A percentile compares a stretch with the other conserved stretches of the same genome.
Conservation (phyloP, 2,329 filamentous ascomycete genomes). For the Hypoxylon sp. region DNA sequence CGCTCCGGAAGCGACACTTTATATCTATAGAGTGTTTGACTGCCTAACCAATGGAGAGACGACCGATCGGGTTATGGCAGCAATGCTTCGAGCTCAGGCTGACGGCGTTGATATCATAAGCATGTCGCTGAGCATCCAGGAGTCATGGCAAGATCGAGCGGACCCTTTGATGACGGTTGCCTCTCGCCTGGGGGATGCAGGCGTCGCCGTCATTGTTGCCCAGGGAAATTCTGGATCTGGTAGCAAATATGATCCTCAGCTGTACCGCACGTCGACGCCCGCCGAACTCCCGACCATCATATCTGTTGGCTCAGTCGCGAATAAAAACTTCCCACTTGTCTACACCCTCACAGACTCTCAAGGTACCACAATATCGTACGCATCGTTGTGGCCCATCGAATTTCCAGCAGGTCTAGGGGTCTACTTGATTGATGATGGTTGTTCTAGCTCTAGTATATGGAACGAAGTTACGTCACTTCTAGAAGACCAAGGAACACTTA, state of each 20-base stretch:
- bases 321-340: constrained; percentile 36
- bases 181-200: constrained; percentile 28
- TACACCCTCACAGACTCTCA: constrained; percentile 39
- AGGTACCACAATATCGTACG: constrained; percentile 35
- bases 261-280: constrained; percentile 37
- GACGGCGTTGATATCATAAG: constrained; percentile 50
- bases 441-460: constrained; percentile 27
- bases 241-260: constrained; percentile 35
- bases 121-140: constrained; percentile 45
- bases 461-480: constrained; percentile 27
- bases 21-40: constrained; percentile 36
- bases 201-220: constrained; percentile 44
- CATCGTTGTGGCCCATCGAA: constrained; percentile 42
- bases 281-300: constrained; percentile 38
- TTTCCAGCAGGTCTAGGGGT: constrained; percentile 28
- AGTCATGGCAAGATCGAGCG: constrained; percentile 26
- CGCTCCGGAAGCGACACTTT: constrained; percentile 31
- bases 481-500: constrained; percentile 31
- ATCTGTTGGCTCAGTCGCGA: constrained; percentile 43
- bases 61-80: constrained; percentile 45
- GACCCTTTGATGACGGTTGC: constrained; percentile 36
- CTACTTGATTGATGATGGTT: constrained; percentile 35
- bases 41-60: constrained; percentile 22
- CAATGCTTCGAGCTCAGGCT: constrained; percentile 44
- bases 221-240: constrained; percentile 41